Base-by-base conservation (phyloP, 192 early-diverging fungal genomes). In the Backusella mclennaniae region DNA sequence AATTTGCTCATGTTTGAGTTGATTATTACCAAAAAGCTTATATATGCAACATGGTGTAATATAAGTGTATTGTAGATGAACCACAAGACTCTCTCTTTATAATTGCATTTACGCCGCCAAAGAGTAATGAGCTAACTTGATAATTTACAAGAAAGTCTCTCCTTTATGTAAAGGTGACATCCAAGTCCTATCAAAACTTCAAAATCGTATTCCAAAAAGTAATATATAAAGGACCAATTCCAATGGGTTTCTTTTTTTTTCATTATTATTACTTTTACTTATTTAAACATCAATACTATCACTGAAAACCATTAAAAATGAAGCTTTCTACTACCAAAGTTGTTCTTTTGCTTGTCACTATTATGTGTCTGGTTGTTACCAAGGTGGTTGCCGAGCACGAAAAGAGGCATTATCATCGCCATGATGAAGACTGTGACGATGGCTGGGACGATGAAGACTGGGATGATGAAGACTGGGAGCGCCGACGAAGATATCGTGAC, bases 281-380 rank as follows among this genome's bases (percentile, higher is more conserved):
- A 44, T 14, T 44, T 21, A 49, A 21, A 49, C 1, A 49, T 49
- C 46, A n/a, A 17, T n/a, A 49, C 6, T 49, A 49, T n/a, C 46
- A 49, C 46, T 49, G 46, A 17, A 49, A 49, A 49, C 19, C 1
- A 49, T n/a, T 49, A 49, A 23, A 56, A 26, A 59, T 59, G 53
- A 59, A 59, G 53, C 23, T 59, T 26, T 59, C 53, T 59, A 59
- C 53, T 59, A 59, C 53, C 53, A 59, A 59, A 59, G 53, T 26
- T 23, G 23, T 59, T 23, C 23, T 59, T 59, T 59, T 59, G 17
- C 23, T 26, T 7, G 21, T 59, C 21, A 59, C 53, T 26, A 59
- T 59, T 59, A 59, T 59, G 53, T 59, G 53, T 59, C 53, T 59
- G 9, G 23, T 59, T 9, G 21, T 59, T 26, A 59, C 53, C n/a